Percentiles rank a stretch among this genome's conserved stretches.
Conservation (phyloP, 2,329 filamentous ascomycete species). For the Epichloe bromicola region DNA sequence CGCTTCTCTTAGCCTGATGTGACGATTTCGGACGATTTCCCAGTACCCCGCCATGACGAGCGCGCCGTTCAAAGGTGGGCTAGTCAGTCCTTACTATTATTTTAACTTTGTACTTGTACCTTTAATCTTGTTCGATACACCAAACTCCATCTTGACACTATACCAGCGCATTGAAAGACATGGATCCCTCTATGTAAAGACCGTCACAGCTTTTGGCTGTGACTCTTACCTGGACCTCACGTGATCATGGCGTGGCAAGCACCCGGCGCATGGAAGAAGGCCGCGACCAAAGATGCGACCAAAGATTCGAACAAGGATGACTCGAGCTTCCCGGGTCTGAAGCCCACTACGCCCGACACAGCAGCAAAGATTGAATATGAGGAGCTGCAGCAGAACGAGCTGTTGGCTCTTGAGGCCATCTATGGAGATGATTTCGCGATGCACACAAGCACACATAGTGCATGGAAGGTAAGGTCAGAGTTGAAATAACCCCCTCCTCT, state of each 20-base stretch:
- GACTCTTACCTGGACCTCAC: constrained; percentile 23
- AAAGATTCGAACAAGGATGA: constrained; percentile 29
- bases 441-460: constrained; percentile 54
- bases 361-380: constrained; percentile 52
- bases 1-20: neutral
- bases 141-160: neutral
- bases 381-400: constrained; percentile 77
- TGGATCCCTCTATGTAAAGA: constrained; percentile 35
- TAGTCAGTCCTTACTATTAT: neutral
- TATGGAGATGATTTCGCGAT: constrained; percentile 80
- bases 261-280: constrained; percentile 35
- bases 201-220: constrained; percentile 39
- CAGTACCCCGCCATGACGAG: neutral
- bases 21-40: neutral
- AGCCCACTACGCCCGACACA: constrained; percentile 27
- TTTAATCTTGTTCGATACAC: neutral
- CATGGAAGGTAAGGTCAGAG: constrained; percentile 61
- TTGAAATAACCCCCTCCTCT: neutral
- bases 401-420: constrained; percentile 74
- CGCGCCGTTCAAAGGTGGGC: neutral
- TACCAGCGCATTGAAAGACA: constrained; percentile 11
- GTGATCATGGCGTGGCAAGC: constrained; percentile 40
- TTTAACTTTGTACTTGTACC: neutral
- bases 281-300: constrained; percentile 25
- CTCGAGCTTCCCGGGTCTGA: constrained; percentile 39